Evolutionary conservation across 108 stramenopile species (phyloP).

Genomic region (Skeletonema marinoi): DNA sequence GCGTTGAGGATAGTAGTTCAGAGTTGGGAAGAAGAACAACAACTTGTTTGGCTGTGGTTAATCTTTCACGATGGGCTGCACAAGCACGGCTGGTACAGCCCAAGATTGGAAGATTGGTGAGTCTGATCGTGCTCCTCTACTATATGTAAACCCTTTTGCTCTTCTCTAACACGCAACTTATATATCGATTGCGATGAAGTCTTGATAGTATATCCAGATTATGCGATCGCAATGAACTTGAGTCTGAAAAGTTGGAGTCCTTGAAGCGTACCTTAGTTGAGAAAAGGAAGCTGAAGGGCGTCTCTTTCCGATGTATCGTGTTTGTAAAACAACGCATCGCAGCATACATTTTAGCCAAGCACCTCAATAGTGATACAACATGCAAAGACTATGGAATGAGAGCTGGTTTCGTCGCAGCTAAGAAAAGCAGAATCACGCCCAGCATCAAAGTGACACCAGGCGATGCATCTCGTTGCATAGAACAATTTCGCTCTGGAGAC

Average conservation of each 20-base stretch:
- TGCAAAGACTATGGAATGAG: slow-evolving; percentile 32
- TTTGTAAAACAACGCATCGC: slow-evolving; percentile 42
- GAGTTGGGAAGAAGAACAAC: slow-evolving; percentile 56
- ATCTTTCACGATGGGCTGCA: slow-evolving; percentile 20
- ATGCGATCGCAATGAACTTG: background rate
- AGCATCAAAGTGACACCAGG: slow-evolving; percentile 31
- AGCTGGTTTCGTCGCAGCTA: slow-evolving; percentile 33
- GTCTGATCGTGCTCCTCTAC: background rate
- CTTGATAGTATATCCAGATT: background rate
- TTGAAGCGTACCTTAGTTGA: slow-evolving; percentile 19
- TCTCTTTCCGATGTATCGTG: slow-evolving; percentile 38
- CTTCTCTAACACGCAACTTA: background rate
- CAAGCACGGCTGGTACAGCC: slow-evolving; percentile 28
- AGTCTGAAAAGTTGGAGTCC: slow-evolving; percentile 28
- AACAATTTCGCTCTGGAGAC: slow-evolving; percentile 30
- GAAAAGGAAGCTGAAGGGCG: slow-evolving; percentile 32
- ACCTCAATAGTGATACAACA: slow-evolving; percentile 21
- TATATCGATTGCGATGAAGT: background rate
- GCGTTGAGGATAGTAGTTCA: slow-evolving; percentile 45
- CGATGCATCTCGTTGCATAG: slow-evolving; percentile 33
- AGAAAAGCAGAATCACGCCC: slow-evolving; percentile 37
- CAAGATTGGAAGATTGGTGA: slow-evolving; percentile 15
- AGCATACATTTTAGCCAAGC: slow-evolving; percentile 30
- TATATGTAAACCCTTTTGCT: background rate
- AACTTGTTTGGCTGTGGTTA: slow-evolving; percentile 41